Percentiles rank a stretch among this genome's conserved stretches.
Evolutionary conservation across 2,329 filamentous ascomycete species (phyloP).

Genomic region (Alternaria incomplexa): DNA sequence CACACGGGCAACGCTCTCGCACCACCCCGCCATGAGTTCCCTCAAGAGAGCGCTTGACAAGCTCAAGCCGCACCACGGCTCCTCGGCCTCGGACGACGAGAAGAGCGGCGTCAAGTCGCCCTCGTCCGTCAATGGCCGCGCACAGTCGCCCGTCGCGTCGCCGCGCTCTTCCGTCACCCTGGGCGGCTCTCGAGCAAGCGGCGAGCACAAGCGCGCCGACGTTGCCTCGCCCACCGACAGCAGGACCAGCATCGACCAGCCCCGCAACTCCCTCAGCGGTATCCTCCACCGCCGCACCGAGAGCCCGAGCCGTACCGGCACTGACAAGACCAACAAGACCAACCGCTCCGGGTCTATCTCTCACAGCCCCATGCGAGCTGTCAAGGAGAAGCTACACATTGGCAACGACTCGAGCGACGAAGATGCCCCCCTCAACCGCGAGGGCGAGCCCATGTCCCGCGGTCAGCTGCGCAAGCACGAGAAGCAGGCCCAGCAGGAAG

Average conservation of each 20-base stretch:
- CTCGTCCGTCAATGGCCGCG: constrained; percentile 31
- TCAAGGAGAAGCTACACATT: constrained; percentile 51
- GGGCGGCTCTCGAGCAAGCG: constrained; percentile 36
- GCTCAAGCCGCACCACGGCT: constrained; percentile 48
- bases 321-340: constrained; percentile 28
- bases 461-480: constrained; percentile 59
- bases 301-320: constrained; percentile 39
- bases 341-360: constrained; percentile 34
- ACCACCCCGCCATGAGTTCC: constrained; percentile 34
- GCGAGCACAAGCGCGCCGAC: constrained; percentile 42
- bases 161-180: constrained; percentile 39
- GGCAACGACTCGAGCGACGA: constrained; percentile 42
- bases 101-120: constrained; percentile 40
- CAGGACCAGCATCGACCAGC: constrained; percentile 39
- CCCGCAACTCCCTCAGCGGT: constrained; percentile 36
- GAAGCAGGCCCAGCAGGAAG: constrained; percentile 53
- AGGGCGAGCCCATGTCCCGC: constrained; percentile 57
- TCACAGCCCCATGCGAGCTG: constrained; percentile 48
- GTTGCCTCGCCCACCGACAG: constrained; percentile 37
- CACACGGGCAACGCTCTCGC: constrained; percentile 31
- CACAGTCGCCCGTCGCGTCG: constrained; percentile 30
- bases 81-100: constrained; percentile 45
- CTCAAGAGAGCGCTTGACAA: constrained; percentile 56
- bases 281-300: constrained; percentile 47
- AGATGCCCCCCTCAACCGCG: constrained; percentile 53